phyloP scores from a whole-genome alignment of 495 filamentous ascomycete genomes.

The Neurospora intermedia region DNA sequence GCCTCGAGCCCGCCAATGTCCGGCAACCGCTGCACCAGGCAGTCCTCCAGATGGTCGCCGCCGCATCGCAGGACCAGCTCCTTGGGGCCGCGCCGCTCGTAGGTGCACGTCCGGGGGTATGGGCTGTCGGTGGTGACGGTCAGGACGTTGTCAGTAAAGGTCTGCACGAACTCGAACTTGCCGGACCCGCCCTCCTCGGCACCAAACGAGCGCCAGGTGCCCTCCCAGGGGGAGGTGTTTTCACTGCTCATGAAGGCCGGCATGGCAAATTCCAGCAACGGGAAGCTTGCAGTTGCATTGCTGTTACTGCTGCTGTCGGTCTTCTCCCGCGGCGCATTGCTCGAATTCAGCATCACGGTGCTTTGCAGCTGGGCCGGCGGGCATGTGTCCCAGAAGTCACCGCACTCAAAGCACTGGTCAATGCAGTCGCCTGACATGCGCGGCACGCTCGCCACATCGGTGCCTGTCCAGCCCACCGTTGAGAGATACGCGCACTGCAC shows the following conservation, averaged over 20 bases:
- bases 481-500: slow-evolving; percentile 2
- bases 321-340: not conserved
- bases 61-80: not conserved
- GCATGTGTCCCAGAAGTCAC: not conserved
- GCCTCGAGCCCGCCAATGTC: slow-evolving; percentile 1
- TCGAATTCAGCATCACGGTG: not conserved
- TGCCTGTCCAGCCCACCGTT: not conserved
- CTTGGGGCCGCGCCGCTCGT: not conserved
- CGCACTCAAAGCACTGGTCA: slow-evolving; percentile 2
- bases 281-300: not conserved
- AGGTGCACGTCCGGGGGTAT: not conserved
- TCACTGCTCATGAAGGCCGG: not conserved
- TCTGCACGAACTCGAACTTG: slow-evolving; percentile 2
- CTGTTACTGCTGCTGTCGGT: not conserved
- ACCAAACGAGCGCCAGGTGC: slow-evolving; percentile 3
- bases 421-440: not conserved
- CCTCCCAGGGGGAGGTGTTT: not conserved
- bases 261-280: not conserved
- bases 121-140: slow-evolving; percentile 3
- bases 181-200: slow-evolving; percentile 1
- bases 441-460: slow-evolving; percentile 1
- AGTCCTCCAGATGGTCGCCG: slow-evolving; percentile 2
- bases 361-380: slow-evolving; percentile 1
- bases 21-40: not conserved
- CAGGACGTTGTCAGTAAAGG: not conserved